A percentile compares a stretch with the other conserved stretches of the same genome.
Evolutionary conservation across 768 basidiomycete species (phyloP).

Genomic region (Boletus reticulatus): DNA sequence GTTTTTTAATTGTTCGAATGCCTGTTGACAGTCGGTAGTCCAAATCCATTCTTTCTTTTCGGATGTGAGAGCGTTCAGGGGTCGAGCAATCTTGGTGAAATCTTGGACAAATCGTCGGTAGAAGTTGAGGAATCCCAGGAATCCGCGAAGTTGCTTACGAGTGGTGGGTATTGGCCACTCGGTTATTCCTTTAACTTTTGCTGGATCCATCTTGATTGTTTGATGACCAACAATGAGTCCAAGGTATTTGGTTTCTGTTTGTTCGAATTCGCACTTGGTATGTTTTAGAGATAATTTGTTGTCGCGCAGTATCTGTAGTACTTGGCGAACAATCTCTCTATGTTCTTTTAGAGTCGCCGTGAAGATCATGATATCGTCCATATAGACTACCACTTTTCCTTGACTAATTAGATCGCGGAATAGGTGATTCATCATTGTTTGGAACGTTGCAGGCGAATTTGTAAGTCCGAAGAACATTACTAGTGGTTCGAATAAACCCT

Average conservation of each 20-base stretch:
- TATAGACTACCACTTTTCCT: conserved; percentile 31
- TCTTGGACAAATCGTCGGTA: background rate
- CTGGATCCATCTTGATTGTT: background rate
- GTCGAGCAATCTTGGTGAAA: background rate
- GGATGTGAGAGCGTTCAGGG: rapidly evolving
- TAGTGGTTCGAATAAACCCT: background rate
- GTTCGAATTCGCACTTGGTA: background rate
- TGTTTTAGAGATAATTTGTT: conserved; percentile 3
- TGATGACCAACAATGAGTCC: background rate
- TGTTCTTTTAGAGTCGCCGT: conserved; percentile 31
- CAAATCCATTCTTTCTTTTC: background rate
- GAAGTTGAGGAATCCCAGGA: background rate
- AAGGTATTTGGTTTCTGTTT: background rate
- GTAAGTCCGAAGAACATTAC: conserved; percentile 6
- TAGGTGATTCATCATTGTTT: conserved; percentile 24
- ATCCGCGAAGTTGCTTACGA: background rate
- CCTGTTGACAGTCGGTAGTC: background rate
- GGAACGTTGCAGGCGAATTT: conserved; percentile 21
- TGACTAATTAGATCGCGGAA: conserved; percentile 11
- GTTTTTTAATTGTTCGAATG: background rate
- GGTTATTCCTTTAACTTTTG: background rate
- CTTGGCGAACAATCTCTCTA: background rate
- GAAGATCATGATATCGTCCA: conserved; percentile 42
- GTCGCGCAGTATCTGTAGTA: rapidly evolving
- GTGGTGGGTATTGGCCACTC: background rate